Evolutionary conservation across 75 land plant genomes (phyloP), one percentile per base, ranked within the genome.

Genomic region (Cupressus sempervirens): DNA sequence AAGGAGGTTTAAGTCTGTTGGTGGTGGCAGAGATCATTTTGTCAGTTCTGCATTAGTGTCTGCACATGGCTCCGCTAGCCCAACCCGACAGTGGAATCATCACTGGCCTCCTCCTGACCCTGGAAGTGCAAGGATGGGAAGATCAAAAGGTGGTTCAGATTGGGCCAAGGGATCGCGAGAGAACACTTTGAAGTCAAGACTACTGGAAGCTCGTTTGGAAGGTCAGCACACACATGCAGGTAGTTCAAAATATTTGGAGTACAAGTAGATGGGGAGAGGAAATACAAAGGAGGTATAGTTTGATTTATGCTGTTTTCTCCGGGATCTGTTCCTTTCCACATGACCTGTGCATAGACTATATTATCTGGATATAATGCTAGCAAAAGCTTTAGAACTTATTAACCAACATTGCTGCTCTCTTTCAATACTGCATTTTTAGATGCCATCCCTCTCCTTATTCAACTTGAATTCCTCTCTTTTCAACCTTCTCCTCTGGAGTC

Each of bases 81-180:
- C 92, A 20, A 82, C 91, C 10, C 86, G 89, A 40, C 91, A 88
- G 62, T 84, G 88, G 86, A 86, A 73, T 35, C 87, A 88, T 41
- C 83, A 82, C 62, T 82, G 83, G 83, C 85, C 82, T 40, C 84
- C 86, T 10, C 82, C 87, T 30, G 93, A 92, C 67, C 80, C 83
- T 26, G 84, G 82, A 68, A 83, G 85, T 58, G 80, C 75, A 30
- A 85, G 68, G 68, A 73, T 82, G 23, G 88, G 86, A 38, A 87
- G 85, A 82, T 85, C 87, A 29, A 82, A 87, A 56, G 90, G 86
- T 52, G 58, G 72, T 16, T 14, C 85, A 58, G 90, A 89, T 30
- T 84, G 85, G 86, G 85, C 88, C 7, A 84, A 88, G 73, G 85
- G 86, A 30, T 56, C 84, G 30, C 85, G 48, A 11, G 93, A 87